Percentiles rank a stretch among this genome's conserved stretches.
Evolutionary conservation across 306 rosid species (phyloP).

Genomic region (Fragaria nilgerrensis): DNA sequence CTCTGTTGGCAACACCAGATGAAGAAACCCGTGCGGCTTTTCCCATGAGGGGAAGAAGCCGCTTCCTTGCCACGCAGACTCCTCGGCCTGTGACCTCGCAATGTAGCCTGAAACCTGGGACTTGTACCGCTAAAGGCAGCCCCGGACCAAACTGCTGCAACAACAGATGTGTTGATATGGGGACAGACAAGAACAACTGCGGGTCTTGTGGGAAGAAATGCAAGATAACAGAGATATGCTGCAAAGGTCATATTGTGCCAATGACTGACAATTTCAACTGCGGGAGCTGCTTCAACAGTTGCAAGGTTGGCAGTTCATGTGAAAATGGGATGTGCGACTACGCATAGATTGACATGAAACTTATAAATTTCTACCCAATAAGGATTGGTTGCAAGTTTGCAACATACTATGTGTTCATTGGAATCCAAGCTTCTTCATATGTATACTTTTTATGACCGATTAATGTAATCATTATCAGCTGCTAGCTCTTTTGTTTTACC

Average conservation of each 20-base stretch:
- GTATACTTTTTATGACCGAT: background rate
- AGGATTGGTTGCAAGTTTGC: background rate
- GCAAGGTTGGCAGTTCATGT: background rate
- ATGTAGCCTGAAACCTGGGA: background rate
- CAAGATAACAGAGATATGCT: background rate
- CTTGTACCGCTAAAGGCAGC: background rate
- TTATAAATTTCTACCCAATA: background rate
- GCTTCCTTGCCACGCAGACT: background rate
- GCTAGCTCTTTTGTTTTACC: background rate
- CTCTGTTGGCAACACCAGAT: background rate
- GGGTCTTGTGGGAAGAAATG: background rate
- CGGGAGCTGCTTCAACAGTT: background rate
- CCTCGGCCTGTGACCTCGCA: background rate
- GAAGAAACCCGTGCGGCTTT: background rate
- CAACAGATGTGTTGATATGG: background rate
- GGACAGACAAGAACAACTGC: background rate
- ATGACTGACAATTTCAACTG: background rate
- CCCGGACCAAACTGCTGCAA: background rate
- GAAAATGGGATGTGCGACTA: background rate
- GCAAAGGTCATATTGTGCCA: background rate
- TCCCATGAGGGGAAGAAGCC: background rate
- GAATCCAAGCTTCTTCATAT: background rate
- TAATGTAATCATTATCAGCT: background rate
- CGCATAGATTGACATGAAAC: background rate
- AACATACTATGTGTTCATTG: background rate